phyloP scores from a whole-genome alignment of 768 basidiomycete species.

The Leccinum truebloodii region DNA sequence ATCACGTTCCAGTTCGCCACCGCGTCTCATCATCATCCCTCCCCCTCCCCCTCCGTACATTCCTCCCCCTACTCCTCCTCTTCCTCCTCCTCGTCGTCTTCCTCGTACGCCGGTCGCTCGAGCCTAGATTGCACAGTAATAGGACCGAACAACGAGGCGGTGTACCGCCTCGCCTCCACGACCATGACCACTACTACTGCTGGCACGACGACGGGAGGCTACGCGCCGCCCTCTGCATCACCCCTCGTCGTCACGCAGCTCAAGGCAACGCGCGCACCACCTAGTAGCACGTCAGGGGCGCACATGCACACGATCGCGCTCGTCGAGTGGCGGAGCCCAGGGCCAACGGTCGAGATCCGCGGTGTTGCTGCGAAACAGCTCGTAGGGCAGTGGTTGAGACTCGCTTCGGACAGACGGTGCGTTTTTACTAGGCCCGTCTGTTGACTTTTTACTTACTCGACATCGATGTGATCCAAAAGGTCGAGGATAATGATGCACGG shows the following conservation, averaged over 20 bases:
- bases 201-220: neutral
- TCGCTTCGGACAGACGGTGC: constrained; percentile 49
- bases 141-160: constrained; percentile 48
- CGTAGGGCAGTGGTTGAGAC: constrained; percentile 53
- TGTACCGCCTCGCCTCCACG: constrained; percentile 42
- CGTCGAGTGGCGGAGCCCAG: constrained; percentile 55
- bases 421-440: constrained; percentile 9
- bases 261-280: constrained; percentile 41
- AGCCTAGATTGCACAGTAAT: constrained; percentile 42
- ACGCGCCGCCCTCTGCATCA: neutral
- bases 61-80: neutral
- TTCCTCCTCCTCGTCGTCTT: neutral
- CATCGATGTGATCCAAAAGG: constrained; percentile 19
- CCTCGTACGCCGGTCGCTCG: neutral
- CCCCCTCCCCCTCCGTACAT: neutral
- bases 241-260: constrained; percentile 23
- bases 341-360: constrained; percentile 52
- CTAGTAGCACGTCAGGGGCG: neutral
- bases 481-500: constrained; percentile 53
- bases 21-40: neutral
- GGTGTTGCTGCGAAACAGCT: constrained; percentile 49
- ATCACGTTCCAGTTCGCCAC: constrained; percentile 41
- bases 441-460: neutral
- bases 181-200: constrained; percentile 34
- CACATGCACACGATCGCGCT: constrained; percentile 44